Evolutionary conservation across 1,139 yeast genomes (phyloP).

Genomic region (Protomyces gravidus): DNA sequence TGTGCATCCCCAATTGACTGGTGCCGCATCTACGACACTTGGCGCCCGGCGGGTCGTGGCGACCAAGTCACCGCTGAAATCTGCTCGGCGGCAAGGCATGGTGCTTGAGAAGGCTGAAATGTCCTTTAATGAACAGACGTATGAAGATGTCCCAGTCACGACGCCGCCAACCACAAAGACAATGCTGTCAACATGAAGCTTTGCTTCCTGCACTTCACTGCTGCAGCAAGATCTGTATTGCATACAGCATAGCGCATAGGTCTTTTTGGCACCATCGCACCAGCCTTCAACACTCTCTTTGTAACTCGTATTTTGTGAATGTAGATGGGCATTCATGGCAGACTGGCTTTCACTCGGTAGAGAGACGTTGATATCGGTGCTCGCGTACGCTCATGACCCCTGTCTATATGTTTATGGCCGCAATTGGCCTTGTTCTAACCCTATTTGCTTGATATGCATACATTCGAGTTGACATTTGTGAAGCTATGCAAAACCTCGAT

Average conservation of each 20-base stretch:
- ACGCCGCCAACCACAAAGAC: neutral
- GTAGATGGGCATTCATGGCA: too few species aligned
- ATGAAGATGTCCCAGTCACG: neutral
- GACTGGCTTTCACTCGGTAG: too few species aligned
- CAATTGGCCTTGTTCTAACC: too few species aligned
- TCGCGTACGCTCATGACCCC: too few species aligned
- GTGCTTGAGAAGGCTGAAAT: neutral
- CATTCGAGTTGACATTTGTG: too few species aligned
- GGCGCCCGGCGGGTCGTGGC: neutral
- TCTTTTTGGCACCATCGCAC: neutral
- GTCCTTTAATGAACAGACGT: constrained; percentile 14
- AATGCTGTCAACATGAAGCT: neutral
- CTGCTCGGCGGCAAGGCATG: neutral
- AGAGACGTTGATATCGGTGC: too few species aligned
- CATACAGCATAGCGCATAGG: neutral
- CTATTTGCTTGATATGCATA: too few species aligned
- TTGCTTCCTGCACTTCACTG: too few species aligned
- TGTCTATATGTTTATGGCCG: too few species aligned
- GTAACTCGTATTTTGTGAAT: neutral
- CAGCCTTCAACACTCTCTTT: neutral
- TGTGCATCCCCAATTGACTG: neutral
- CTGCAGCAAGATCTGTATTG: too few species aligned
- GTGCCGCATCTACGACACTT: neutral
- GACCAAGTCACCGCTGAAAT: neutral
- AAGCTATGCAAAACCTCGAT: too few species aligned